Evolutionary conservation across 306 rosid genomes (phyloP).

Genomic region (Cucurbita moschata): DNA sequence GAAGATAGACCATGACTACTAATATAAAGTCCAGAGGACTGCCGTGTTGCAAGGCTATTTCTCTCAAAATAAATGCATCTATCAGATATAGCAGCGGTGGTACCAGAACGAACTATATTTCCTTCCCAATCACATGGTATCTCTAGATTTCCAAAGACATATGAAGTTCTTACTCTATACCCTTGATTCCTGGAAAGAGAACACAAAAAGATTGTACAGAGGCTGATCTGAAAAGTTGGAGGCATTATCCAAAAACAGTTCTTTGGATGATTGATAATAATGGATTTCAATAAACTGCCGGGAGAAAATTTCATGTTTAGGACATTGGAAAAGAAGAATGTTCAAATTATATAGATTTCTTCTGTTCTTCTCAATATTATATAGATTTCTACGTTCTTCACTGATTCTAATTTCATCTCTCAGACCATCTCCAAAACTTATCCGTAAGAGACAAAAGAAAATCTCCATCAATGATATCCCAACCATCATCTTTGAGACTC

Average conservation of each 20-base stretch:
- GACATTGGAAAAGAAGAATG: background rate
- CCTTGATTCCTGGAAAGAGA: conserved; percentile 32
- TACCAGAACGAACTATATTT: conserved; percentile 10
- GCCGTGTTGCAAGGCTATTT: conserved; percentile 16
- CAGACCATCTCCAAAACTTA: too few species aligned
- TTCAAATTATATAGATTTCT: background rate
- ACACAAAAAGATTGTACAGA: background rate
- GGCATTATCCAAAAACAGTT: background rate
- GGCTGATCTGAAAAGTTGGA: background rate
- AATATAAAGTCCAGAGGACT: conserved; percentile 16
- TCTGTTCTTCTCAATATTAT: background rate
- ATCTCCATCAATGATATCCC: background rate
- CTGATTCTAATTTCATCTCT: background rate
- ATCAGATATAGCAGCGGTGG: conserved; percentile 5
- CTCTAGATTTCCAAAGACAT: conserved; percentile 26
- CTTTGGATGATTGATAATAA: background rate
- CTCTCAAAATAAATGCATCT: conserved; percentile 6
- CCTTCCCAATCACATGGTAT: conserved; percentile 10
- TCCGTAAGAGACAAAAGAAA: too few species aligned
- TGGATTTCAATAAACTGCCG: background rate
- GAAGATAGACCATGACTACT: conserved; percentile 43
- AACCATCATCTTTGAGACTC: background rate
- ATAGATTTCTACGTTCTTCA: background rate
- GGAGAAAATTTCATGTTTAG: background rate
- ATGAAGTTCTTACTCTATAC: conserved; percentile 19